Evolutionary conservation across 371 early-diverging fungal species (phyloP).

Genomic region (Funneliformis caledonium): DNA sequence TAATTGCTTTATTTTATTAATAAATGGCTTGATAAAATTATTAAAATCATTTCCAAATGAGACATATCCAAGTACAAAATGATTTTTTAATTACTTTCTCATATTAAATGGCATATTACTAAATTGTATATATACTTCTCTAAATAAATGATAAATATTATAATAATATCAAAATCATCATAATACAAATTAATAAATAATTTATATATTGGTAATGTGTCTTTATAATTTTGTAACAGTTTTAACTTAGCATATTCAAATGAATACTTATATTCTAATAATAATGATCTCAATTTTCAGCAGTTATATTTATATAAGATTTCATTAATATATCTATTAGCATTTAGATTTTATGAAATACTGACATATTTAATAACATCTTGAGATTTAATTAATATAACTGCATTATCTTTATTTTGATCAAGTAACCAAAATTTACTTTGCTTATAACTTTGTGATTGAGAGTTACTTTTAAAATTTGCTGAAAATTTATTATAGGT

Average conservation of each 20-base stretch:
- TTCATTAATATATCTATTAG: not conserved
- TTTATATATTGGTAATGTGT: not conserved
- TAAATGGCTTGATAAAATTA: not conserved
- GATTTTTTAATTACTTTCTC: not conserved
- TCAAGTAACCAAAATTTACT: no score
- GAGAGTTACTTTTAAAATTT: no score
- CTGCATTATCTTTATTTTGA: no score
- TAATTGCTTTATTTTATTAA: not conserved
- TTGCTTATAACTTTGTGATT: no score
- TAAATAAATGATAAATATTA: not conserved
- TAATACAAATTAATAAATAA: no score
- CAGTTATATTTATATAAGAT: not conserved
- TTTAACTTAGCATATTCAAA: not conserved
- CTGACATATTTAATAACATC: not conserved
- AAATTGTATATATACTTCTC: constrained; percentile 13
- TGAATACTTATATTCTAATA: not conserved
- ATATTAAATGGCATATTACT: constrained; percentile 5
- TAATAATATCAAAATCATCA: not conserved
- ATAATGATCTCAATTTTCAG: not conserved
- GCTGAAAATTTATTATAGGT: no score
- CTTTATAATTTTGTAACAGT: not conserved
- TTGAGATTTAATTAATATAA: no score
- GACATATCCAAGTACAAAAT: not conserved
- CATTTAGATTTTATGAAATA: no score
- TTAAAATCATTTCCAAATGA: not conserved